Percentiles rank a stretch among this genome's conserved stretches.
Conservation (phyloP, 306 rosid species). For the Canavalia ensiformis region DNA sequence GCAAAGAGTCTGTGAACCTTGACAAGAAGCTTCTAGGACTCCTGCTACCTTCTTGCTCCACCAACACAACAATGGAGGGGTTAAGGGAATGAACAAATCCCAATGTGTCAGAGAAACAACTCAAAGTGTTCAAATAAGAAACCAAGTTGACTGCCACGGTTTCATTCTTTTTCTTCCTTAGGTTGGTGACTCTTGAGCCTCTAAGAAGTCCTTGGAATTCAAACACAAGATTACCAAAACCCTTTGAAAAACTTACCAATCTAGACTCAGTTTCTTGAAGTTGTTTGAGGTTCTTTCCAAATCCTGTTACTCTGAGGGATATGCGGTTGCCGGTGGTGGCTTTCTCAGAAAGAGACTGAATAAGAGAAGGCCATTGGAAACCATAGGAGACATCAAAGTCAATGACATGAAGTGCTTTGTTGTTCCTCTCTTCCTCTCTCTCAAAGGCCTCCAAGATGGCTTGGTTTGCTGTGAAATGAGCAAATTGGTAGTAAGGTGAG, state of each 20-base stretch:
- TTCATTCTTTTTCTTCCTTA: constrained; percentile 70
- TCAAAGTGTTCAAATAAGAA: constrained; percentile 63
- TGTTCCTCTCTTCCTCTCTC: constrained; percentile 66
- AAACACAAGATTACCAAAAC: constrained; percentile 61
- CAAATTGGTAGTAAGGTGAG: constrained; percentile 81
- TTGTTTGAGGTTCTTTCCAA: constrained; percentile 65
- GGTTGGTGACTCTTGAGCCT: constrained; percentile 58
- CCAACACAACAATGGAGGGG: constrained; percentile 67
- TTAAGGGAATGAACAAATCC: constrained; percentile 64
- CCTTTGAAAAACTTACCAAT: constrained; percentile 70
- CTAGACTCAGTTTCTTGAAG: constrained; percentile 76
- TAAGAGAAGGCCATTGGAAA: constrained; percentile 86
- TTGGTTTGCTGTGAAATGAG: constrained; percentile 87
- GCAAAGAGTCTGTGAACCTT: constrained; percentile 73
- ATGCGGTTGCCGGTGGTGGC: constrained; percentile 59
- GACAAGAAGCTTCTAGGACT: constrained; percentile 63
- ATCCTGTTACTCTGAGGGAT: constrained; percentile 66
- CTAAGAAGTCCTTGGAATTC: constrained; percentile 76
- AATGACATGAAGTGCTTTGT: constrained; percentile 65
- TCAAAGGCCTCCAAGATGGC: constrained; percentile 78
- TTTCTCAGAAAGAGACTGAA: constrained; percentile 81
- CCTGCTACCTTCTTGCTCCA: constrained; percentile 74
- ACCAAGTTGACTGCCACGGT: constrained; percentile 76
- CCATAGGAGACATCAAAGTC: constrained; percentile 82
- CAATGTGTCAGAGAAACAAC: constrained; percentile 64